Base-by-base conservation (phyloP, 768 basidiomycete species). In the Sporobolomyces phaffii region DNA sequence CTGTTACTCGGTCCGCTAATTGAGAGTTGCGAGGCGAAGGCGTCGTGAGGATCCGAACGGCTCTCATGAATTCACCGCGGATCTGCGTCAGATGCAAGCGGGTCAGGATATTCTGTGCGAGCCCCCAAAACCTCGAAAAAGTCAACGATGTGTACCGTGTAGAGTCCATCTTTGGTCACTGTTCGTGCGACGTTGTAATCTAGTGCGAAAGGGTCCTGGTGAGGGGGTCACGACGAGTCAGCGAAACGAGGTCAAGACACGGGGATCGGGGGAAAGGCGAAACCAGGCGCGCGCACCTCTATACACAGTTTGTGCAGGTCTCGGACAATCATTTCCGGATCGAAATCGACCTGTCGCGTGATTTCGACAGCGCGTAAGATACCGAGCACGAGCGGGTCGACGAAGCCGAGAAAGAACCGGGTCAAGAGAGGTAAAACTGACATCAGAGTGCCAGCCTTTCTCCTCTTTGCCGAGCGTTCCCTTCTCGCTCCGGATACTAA, bases 61-160 rank as follows among this genome's bases (percentile, higher is more conserved):
- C 94, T 40, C 94, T 87, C 90, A 94, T 94, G 77, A 99, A 94
- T 80, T 98, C 94, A 13, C 94, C 93, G 18, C 94, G 92, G 75
- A 99, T 92, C 93, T 97, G 50, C 7, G n/a, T n/a, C n/a, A n/a
- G n/a, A n/a, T n/a, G n/a, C n/a, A n/a, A n/a, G n/a, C n/a, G n/a
- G n/a, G n/a, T n/a, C n/a, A n/a, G n/a, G n/a, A n/a, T n/a, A n/a
- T n/a, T n/a, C n/a, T n/a, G n/a, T n/a, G n/a, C n/a, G n/a, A n/a
- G n/a, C n/a, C n/a, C n/a, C n/a, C 22, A n/a, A 63, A 26, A 26
- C 2, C 20, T 24, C 6, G 28, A 26, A 40, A 11, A 14, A 20
- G 3, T 31, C 17, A n/a, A 22, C 26, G 38, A 41, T 26, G 38
- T 76, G 8, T 11, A 24, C 43, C 45, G 90, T 91, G 75, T 96